These are phyloP conservation scores for Tetrahymena borealis DNA, from an alignment of 73 alveolate species.

Conservation along the genomic window DNA sequence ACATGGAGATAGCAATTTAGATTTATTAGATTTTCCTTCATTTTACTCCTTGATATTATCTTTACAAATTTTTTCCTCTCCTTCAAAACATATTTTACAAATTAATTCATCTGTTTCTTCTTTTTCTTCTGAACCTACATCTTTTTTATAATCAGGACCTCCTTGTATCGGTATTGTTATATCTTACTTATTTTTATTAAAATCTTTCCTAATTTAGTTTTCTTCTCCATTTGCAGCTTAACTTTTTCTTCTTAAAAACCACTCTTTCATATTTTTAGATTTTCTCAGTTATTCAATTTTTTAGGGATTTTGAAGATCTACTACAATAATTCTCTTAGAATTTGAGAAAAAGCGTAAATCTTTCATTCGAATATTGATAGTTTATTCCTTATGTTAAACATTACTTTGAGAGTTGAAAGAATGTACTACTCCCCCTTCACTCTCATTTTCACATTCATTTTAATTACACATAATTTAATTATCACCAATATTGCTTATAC, in stretches of 20 bases:
- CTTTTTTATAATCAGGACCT: neutral
- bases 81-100: neutral
- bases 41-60: neutral
- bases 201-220: neutral
- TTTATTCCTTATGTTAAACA: neutral
- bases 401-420: neutral
- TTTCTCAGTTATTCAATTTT: neutral
- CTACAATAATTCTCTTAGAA: neutral
- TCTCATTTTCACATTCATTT: neutral
- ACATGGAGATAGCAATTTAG: slow-evolving; percentile 56
- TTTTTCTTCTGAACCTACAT: neutral
- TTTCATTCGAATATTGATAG: neutral
- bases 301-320: neutral
- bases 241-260: neutral
- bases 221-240: no score
- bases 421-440: neutral
- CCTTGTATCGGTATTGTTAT: neutral
- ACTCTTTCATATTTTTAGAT: neutral
- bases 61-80: neutral
- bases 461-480: no score
- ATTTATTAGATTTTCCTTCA: no score
- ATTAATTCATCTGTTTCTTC: neutral
- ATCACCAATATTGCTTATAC: no score
- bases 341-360: neutral
- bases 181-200: neutral